These are phyloP conservation scores for Malus hybrid DNA, from an alignment of 331 rosid genomes.

Conservation along the genomic window DNA sequence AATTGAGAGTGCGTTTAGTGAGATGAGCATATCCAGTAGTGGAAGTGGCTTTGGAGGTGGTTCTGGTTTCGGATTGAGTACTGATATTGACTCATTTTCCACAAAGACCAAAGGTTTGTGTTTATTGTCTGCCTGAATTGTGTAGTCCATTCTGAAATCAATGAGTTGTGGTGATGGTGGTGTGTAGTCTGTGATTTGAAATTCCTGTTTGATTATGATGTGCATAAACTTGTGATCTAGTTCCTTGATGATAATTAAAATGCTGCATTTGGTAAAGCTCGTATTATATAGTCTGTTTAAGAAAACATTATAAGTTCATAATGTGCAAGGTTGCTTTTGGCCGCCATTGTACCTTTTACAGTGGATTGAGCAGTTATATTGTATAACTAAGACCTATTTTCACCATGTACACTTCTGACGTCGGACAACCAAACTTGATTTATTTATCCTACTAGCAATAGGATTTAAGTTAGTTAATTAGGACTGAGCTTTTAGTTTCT, in stretches of 20 bases:
- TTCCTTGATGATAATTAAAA: not conserved
- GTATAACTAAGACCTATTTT: not conserved
- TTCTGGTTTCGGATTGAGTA: slow-evolving; percentile 62
- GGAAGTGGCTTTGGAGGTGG: slow-evolving; percentile 89
- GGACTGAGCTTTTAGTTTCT: not conserved
- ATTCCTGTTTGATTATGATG: not conserved
- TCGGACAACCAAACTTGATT: not conserved
- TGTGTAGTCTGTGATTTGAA: not conserved
- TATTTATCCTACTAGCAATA: not conserved
- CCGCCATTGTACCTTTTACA: not conserved
- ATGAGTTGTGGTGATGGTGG: slow-evolving; percentile 9
- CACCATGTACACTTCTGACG: not conserved
- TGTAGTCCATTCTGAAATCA: slow-evolving; percentile 9
- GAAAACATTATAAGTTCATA: not conserved
- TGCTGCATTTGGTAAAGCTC: not conserved
- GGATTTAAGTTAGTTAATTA: not conserved
- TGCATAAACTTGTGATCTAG: not conserved
- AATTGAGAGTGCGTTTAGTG: slow-evolving; percentile 68
- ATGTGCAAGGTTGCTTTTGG: not conserved
- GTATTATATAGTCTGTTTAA: not conserved
- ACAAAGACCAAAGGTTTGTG: slow-evolving; percentile 75
- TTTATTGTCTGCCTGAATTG: slow-evolving; percentile 8
- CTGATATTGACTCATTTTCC: slow-evolving; percentile 70
- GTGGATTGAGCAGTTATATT: not conserved
- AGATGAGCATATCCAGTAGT: slow-evolving; percentile 67